Conservation (phyloP, 495 filamentous ascomycete species). For the Daldinia grandis region DNA sequence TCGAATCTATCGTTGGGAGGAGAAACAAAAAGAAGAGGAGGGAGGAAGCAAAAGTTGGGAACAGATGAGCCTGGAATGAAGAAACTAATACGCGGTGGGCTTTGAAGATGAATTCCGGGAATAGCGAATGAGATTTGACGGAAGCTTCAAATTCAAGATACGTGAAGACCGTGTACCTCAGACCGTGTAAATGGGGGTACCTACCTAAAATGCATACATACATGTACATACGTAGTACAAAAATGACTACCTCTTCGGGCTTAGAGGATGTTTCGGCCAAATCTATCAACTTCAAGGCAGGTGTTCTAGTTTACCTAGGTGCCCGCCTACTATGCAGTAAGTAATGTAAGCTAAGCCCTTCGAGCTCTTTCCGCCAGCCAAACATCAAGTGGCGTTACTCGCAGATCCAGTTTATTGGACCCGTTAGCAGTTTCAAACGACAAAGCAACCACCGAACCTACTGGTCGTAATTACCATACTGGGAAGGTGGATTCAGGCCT, state of each 20-base stretch:
- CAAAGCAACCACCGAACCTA: slow-evolving; percentile 13
- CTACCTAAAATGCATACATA: not conserved
- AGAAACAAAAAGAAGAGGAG: slow-evolving; percentile 5
- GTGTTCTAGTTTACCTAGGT: not conserved
- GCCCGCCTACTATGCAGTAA: not conserved
- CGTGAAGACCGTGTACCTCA: slow-evolving; percentile 4
- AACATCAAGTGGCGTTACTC: not conserved
- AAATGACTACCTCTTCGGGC: slow-evolving; percentile 13
- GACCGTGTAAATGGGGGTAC: not conserved
- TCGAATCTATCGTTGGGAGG: not conserved
- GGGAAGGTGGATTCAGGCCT: slow-evolving; percentile 28
- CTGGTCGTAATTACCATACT: slow-evolving; percentile 19
- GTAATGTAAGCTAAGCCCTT: slow-evolving; percentile 3
- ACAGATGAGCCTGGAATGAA: slow-evolving; percentile 31
- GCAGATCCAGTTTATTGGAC: slow-evolving; percentile 8
- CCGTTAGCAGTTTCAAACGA: slow-evolving; percentile 36
- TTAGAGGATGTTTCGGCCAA: slow-evolving; percentile 19
- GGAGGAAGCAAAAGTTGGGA: slow-evolving; percentile 25
- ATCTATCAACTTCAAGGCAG: slow-evolving; percentile 18
- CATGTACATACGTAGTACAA: not conserved
- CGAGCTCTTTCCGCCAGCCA: not conserved
- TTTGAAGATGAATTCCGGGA: slow-evolving; percentile 16
- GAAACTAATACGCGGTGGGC: slow-evolving; percentile 18
- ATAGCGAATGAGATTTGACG: slow-evolving; percentile 21
- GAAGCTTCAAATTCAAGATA: slow-evolving; percentile 13